Conservation (phyloP, 2,329 filamentous ascomycete species). For the Chalaropsis ovoidea region DNA sequence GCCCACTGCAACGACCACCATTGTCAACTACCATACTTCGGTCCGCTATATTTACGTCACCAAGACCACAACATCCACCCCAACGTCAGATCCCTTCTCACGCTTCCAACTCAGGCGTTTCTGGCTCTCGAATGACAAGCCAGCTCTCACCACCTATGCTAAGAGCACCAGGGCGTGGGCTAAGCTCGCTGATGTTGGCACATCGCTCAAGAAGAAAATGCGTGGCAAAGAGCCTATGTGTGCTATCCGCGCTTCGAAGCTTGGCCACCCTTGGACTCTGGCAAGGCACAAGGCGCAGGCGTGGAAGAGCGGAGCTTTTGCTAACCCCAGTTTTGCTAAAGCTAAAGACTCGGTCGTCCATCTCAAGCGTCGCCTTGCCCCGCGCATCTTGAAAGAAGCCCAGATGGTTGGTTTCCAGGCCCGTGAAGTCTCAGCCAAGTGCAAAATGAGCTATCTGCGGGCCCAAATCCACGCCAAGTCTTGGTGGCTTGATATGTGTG, state of each 20-base stretch:
- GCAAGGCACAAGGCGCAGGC: neutral
- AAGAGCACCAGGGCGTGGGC: neutral
- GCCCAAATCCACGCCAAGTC: constrained; percentile 12
- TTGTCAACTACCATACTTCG: constrained; percentile 23
- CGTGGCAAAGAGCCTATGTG: neutral
- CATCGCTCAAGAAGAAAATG: neutral
- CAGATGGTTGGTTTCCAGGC: neutral
- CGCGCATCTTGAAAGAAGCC: neutral
- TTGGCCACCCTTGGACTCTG: neutral
- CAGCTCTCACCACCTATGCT: neutral
- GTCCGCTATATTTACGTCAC: constrained; percentile 22
- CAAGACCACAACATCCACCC: constrained; percentile 15
- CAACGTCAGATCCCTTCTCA: neutral
- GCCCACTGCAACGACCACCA: constrained; percentile 19
- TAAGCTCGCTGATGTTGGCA: neutral
- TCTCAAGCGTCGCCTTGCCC: neutral
- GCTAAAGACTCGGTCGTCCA: neutral
- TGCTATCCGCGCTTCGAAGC: neutral
- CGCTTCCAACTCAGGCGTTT: constrained; percentile 1
- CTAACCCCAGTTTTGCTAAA: neutral
- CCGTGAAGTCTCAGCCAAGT: constrained; percentile 2
- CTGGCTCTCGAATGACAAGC: constrained; percentile 23
- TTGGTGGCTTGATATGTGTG: constrained; percentile 12
- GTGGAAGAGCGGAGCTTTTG: neutral
- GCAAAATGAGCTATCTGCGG: constrained; percentile 6